Evolutionary conservation across 176 grass and related monocot species (phyloP), one percentile per base, ranked within the genome.

Genomic region (Ensete glaucum): DNA sequence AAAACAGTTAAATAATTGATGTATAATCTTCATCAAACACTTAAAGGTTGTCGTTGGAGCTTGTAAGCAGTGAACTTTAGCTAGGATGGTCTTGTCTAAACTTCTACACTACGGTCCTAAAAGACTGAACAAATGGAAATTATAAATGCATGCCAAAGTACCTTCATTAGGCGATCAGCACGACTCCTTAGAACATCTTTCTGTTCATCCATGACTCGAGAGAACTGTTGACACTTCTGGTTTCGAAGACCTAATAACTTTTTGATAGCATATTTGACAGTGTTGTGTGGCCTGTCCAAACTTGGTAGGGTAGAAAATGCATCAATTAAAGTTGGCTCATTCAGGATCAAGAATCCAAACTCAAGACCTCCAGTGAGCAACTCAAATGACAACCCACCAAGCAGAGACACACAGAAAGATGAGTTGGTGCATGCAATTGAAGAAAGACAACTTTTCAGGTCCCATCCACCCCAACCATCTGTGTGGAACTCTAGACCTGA

Each of bases 401-500:
- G 88, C 11, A 99, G 71, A 56, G 83, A 73, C 14, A 91, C 64
- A 9, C 86, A 86, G 73, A 91, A 91, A 5, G 75, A 84, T 54
- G 86, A 77, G n/a, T 87, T 81, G 43, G 56, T 70, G 43, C 24
- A 62, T 74, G 83, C 69, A 54, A 82, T 29, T 67, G 54, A 72
- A 34, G 84, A 82, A 77, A 98, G 59, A 55, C 29, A 76, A 73
- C 19, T 65, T 77, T 91, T 75, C 86, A 99, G 72, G 81, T 99
- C 84, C 88, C 95, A 99, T 20, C 57, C 63, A 52, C 27, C 84
- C 65, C 82, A 83, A 15, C 75, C 83, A 56, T 82, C 67, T 11
- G 73, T 82, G 54, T 88, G 73, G 81, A 91, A 97, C 78, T 97
- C 94, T 63, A 97, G 79, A 55, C 94, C 94, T 58, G 94, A 97